Evolutionary conservation across 2,329 filamentous ascomycete species (phyloP).

Genomic region (Metarhizium brunneum): DNA sequence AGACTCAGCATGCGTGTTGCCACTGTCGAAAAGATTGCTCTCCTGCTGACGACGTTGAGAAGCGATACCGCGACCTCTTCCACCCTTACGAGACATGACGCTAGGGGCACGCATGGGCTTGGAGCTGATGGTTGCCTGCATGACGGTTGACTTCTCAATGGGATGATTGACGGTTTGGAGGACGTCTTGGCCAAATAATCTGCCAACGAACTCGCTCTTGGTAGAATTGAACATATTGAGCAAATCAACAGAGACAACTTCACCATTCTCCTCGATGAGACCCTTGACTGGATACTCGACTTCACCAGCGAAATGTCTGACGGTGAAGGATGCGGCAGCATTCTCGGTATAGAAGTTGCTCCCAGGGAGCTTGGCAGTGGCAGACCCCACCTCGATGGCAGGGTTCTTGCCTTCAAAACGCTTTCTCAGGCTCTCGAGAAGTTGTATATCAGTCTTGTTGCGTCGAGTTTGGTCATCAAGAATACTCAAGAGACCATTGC

Average conservation of each 20-base stretch:
- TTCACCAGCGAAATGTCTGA: slow-evolving; percentile 93
- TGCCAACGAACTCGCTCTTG: slow-evolving; percentile 78
- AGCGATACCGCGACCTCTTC: slow-evolving; percentile 27
- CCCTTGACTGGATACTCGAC: slow-evolving; percentile 87
- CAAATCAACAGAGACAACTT: slow-evolving; percentile 89
- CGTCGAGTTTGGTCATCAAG: slow-evolving; percentile 91
- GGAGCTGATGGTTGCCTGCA: slow-evolving; percentile 93
- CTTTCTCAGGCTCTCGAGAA: slow-evolving; percentile 83
- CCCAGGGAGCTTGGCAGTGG: slow-evolving; percentile 69
- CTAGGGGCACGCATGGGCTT: slow-evolving; percentile 89
- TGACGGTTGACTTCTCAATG: slow-evolving; percentile 78
- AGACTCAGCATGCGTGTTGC: slow-evolving; percentile 29
- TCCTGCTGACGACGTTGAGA: slow-evolving; percentile 31
- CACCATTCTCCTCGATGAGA: slow-evolving; percentile 88
- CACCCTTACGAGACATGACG: slow-evolving; percentile 73
- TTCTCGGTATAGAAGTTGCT: slow-evolving; percentile 88
- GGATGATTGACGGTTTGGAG: slow-evolving; percentile 90
- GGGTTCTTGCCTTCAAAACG: slow-evolving; percentile 93
- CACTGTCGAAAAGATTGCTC: slow-evolving; percentile 11
- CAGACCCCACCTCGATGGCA: slow-evolving; percentile 69
- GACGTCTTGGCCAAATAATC: slow-evolving; percentile 93
- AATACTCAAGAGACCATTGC: slow-evolving; percentile 88
- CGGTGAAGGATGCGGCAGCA: slow-evolving; percentile 69
- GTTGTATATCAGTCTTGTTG: slow-evolving; percentile 78
- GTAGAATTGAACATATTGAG: slow-evolving; percentile 88